Base-by-base conservation (phyloP, 495 filamentous ascomycete genomes). In the Lasiosphaeria hispida region DNA sequence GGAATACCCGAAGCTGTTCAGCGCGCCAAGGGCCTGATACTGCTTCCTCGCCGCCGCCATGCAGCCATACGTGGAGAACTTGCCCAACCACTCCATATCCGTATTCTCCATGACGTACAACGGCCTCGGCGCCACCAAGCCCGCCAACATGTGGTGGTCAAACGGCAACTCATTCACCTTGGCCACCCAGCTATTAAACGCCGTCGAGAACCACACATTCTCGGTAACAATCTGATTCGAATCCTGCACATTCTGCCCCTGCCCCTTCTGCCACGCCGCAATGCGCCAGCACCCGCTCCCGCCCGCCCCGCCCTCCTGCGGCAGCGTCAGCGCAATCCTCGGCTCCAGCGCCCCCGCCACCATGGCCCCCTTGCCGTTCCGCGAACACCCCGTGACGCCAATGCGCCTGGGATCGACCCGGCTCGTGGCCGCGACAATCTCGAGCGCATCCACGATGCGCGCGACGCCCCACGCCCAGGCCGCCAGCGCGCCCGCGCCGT, bases 281-380 rank as follows among this genome's bases (percentile, higher is more conserved):
- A 83, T 71, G 36, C 80, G 70, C 79, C 78, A 83, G 70, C 78
- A 81, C 13, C 77, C 78, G 0, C 75, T 60, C 7, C 78, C 77
- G 30, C 79, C 80, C 0, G 76, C 72, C 11, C 79, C 80, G 0
- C 73, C 76, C 60, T 83, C 79, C 64, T 82, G 77, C 1, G 80
- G 80, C 7, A 81, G 66, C 10, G 79, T 81, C 14, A 81, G 72
- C 1, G 77, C 79, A 44, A 83, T 78, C 35, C 80, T 73, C 30
- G 68, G 65, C 40, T 79, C 77, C 30, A 83, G 64, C 0, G 79
- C 80, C 8, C 79, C 79, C 38, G 75, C 79, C 14, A 81, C 60
- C 52, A 83, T 73, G 42, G 80, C 78, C 36, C 80, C 80, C 68
- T 83, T 81, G 36, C 79, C 79, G 63, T 83, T 81, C 38, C 79